phyloP scores from a whole-genome alignment of 1,284 basidiomycete species.

The Pterula multifida region DNA sequence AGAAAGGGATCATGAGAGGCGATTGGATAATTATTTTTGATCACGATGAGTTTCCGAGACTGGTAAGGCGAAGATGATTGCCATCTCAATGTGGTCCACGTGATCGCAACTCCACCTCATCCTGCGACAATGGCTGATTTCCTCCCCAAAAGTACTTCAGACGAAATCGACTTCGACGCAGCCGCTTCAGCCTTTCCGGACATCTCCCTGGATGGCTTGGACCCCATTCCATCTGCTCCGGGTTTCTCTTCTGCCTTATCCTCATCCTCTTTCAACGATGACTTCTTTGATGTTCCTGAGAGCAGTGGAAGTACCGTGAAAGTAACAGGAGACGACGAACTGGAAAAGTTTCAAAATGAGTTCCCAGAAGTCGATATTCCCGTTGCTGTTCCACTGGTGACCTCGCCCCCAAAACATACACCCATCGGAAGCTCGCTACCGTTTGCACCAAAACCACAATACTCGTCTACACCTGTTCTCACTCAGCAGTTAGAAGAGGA shows the following conservation, averaged over 20 bases:
- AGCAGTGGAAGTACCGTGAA: slow-evolving; percentile 41
- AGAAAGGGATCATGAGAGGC: no score
- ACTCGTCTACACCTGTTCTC: slow-evolving; percentile 61
- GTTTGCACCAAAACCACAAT: slow-evolving; percentile 66
- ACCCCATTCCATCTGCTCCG: slow-evolving; percentile 32
- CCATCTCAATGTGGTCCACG: no score
- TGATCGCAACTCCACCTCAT: background rate
- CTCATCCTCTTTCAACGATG: slow-evolving; percentile 49
- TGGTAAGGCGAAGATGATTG: no score
- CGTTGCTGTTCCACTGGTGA: slow-evolving; percentile 24
- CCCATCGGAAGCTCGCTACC: slow-evolving; percentile 11
- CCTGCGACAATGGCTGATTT: slow-evolving; percentile 20
- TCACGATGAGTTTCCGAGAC: no score
- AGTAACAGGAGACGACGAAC: slow-evolving; percentile 80
- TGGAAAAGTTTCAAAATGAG: slow-evolving; percentile 83
- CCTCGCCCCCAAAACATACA: background rate
- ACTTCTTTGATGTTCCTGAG: slow-evolving; percentile 25
- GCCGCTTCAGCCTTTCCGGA: slow-evolving; percentile 80
- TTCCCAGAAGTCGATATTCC: slow-evolving; percentile 79
- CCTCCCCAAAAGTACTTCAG: slow-evolving; percentile 13
- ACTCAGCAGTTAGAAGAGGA: slow-evolving; percentile 63
- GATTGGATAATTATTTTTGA: no score
- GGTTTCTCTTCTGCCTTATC: slow-evolving; percentile 16
- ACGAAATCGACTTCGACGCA: slow-evolving; percentile 65
- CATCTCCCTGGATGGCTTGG: slow-evolving; percentile 58